phyloP scores from a whole-genome alignment of 192 early-diverging fungal species.

The Coemansia erecta region DNA sequence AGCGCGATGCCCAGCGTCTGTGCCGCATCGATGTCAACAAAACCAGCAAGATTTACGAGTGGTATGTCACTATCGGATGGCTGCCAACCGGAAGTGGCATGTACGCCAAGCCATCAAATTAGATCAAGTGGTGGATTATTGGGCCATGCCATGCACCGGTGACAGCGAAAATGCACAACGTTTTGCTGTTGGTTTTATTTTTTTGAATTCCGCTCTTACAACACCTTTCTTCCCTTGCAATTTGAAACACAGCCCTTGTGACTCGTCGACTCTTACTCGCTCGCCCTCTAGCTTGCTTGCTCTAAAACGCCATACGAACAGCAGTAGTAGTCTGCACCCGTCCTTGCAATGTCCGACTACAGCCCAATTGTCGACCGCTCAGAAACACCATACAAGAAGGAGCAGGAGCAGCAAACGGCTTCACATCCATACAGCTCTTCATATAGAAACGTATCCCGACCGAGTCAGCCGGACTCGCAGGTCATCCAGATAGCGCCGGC shows the following conservation, averaged over 20 bases:
- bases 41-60: conserved; percentile 82
- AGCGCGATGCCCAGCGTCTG: conserved; percentile 88
- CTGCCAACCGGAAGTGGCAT: conserved; percentile 52
- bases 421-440: conserved; percentile 42
- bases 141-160: not conserved
- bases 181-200: conserved; percentile 7
- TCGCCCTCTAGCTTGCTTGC: no score
- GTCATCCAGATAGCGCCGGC: conserved; percentile 22
- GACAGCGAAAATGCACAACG: not conserved
- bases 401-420: conserved; percentile 23
- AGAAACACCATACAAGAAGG: conserved; percentile 7
- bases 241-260: not conserved
- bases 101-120: conserved; percentile 17
- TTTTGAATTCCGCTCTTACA: not conserved
- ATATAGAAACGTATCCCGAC: conserved; percentile 9
- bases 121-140: not conserved
- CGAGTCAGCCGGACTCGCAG: conserved; percentile 20
- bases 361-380: conserved; percentile 38
- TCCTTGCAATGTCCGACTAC: conserved; percentile 39
- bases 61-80: conserved; percentile 87
- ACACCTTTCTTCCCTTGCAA: not conserved
- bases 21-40: conserved; percentile 96
- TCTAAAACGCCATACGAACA: not conserved
- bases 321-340: not conserved
- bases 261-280: conserved; percentile 6